These are phyloP conservation scores for Ambrosiella cleistominuta DNA, from an alignment of 2,329 filamentous ascomycete genomes.

Conservation along the genomic window DNA sequence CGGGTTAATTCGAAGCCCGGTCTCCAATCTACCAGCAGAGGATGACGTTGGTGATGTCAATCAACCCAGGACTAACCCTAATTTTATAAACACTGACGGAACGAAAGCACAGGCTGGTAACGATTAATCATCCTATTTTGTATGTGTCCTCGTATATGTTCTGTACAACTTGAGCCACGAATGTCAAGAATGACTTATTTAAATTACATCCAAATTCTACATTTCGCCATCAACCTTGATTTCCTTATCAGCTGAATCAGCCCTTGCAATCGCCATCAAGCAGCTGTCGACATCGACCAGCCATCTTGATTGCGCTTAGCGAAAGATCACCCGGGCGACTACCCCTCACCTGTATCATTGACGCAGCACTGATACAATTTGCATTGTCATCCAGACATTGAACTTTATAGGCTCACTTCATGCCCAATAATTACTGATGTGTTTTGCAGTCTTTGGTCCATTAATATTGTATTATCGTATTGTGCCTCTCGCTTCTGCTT, in stretches of 20 bases:
- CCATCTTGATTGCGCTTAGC: not conserved
- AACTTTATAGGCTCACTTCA: too few relatives aligned
- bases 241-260: not conserved
- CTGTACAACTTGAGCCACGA: too few relatives aligned
- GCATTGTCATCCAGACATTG: not conserved
- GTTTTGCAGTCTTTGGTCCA: not conserved
- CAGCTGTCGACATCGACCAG: not conserved
- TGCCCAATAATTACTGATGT: too few relatives aligned
- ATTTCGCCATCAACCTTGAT: not conserved
- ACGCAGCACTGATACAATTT: not conserved
- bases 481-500: constrained; percentile 6
- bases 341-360: not conserved
- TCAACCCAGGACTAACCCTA: too few relatives aligned
- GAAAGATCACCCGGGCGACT: not conserved
- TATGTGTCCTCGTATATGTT: too few relatives aligned
- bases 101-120: too few relatives aligned
- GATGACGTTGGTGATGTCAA: too few relatives aligned
- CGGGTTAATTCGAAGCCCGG: too few relatives aligned
- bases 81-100: too few relatives aligned
- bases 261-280: not conserved
- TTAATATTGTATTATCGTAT: not conserved
- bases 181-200: not conserved
- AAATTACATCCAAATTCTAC: not conserved
- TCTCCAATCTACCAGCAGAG: too few relatives aligned
- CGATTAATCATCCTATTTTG: too few relatives aligned